phyloP scores from a whole-genome alignment of 176 grass and related monocot species.

The Lolium perenne region DNA sequence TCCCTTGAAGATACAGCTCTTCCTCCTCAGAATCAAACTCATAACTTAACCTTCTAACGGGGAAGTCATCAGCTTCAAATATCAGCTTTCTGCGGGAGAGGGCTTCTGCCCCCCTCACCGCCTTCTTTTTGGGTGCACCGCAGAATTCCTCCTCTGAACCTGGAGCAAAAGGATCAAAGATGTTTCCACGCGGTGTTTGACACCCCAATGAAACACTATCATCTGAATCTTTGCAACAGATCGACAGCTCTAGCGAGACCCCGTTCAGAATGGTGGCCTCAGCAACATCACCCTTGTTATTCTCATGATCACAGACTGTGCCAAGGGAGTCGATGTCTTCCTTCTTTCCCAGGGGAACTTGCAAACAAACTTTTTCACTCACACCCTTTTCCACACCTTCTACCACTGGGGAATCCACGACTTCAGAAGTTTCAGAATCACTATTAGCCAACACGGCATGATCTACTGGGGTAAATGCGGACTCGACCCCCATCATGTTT shows the following conservation, averaged over 20 bases:
- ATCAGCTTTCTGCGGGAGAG: conserved; percentile 54
- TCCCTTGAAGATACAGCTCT: conserved; percentile 40
- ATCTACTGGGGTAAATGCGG: background rate
- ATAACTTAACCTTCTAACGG: conserved; percentile 41
- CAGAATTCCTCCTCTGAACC: conserved; percentile 46
- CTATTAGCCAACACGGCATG: background rate
- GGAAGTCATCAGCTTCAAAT: conserved; percentile 49
- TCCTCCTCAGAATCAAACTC: conserved; percentile 51
- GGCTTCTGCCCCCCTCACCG: conserved; percentile 30
- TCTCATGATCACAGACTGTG: conserved; percentile 24
- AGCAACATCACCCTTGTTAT: conserved; percentile 21
- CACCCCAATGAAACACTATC: conserved; percentile 20
- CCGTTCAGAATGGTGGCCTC: conserved; percentile 10
- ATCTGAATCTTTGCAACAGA: conserved; percentile 30
- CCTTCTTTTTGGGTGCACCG: conserved; percentile 69
- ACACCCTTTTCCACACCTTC: conserved; percentile 35
- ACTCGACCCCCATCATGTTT: conserved; percentile 36
- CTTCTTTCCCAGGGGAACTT: conserved; percentile 41
- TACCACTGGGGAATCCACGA: conserved; percentile 2
- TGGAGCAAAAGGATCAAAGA: conserved; percentile 83
- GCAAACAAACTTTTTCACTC: background rate
- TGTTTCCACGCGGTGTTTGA: conserved; percentile 63
- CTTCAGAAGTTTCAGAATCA: conserved; percentile 18
- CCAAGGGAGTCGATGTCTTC: conserved; percentile 5
- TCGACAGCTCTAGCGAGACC: conserved; percentile 38